A percentile compares a stretch with the other conserved stretches of the same genome.
Evolutionary conservation across 345 rosid genomes (phyloP).

Genomic region (Toxicodendron radicans): DNA sequence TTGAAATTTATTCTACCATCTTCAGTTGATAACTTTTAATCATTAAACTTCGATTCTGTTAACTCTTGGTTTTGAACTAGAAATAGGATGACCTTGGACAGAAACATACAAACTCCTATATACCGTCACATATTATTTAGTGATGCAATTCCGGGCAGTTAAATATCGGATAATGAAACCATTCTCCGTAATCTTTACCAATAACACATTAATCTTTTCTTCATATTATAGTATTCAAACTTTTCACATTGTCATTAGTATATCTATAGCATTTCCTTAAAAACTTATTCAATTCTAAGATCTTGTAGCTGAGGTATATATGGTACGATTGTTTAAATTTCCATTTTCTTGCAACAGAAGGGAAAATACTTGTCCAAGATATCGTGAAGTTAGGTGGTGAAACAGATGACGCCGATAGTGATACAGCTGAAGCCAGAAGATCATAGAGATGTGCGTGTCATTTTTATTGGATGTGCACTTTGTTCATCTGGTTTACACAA

Average conservation of each 20-base stretch:
- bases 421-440: conserved; percentile 37
- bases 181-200: background rate
- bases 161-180: background rate
- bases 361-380: conserved; percentile 87
- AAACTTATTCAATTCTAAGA: background rate
- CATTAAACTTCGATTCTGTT: background rate
- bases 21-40: background rate
- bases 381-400: conserved; percentile 68
- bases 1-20: background rate
- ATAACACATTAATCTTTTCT: background rate
- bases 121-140: background rate
- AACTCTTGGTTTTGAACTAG: background rate
- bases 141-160: background rate
- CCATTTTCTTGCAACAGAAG: conserved; percentile 49
- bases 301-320: background rate
- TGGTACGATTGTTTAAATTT: background rate
- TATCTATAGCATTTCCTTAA: background rate
- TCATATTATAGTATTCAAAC: background rate
- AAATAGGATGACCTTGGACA: background rate
- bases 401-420: conserved; percentile 48
- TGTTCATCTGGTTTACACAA: background rate
- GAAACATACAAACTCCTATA: background rate
- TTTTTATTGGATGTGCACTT: background rate
- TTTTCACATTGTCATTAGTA: background rate
- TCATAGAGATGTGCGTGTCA: conserved; percentile 18